Evolutionary conservation across 2,329 filamentous ascomycete species (phyloP).

Genomic region (Xylaria digitata): DNA sequence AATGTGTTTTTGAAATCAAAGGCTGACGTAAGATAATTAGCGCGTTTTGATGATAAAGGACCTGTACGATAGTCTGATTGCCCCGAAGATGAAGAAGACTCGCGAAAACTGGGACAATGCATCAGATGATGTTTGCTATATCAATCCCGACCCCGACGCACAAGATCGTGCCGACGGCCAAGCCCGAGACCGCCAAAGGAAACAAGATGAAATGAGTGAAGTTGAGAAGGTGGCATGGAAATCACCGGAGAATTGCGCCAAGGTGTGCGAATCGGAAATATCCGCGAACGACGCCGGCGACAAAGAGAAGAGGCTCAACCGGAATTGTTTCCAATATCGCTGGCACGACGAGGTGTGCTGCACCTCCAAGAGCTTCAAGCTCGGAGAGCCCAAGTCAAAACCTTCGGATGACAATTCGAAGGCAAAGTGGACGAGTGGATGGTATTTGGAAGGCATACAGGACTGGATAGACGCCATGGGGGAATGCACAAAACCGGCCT

Average conservation of each 20-base stretch:
- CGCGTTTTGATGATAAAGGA: slow-evolving; percentile 60
- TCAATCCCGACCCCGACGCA: slow-evolving; percentile 53
- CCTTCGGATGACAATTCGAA: slow-evolving; percentile 48
- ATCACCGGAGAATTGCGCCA: slow-evolving; percentile 60
- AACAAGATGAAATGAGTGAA: slow-evolving; percentile 54
- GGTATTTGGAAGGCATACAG: slow-evolving; percentile 60
- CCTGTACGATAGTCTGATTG: slow-evolving; percentile 62
- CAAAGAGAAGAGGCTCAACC: slow-evolving; percentile 50
- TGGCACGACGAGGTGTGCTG: slow-evolving; percentile 59
- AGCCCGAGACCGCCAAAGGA: slow-evolving; percentile 52
- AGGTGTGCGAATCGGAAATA: slow-evolving; percentile 59
- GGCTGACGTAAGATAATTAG: slow-evolving; percentile 47
- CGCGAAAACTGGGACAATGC: slow-evolving; percentile 66
- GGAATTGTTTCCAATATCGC: slow-evolving; percentile 60
- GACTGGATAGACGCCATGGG: slow-evolving; percentile 60
- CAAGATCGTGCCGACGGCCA: slow-evolving; percentile 51
- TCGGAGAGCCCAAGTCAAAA: slow-evolving; percentile 54
- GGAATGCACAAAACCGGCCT: slow-evolving; percentile 55
- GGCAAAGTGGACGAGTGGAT: slow-evolving; percentile 56
- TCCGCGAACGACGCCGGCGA: slow-evolving; percentile 47
- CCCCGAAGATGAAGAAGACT: slow-evolving; percentile 55
- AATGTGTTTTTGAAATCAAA: neutral
- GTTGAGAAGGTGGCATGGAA: slow-evolving; percentile 59
- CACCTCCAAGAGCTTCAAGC: slow-evolving; percentile 57
- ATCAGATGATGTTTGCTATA: slow-evolving; percentile 60